Percentiles rank a stretch among this genome's conserved stretches.
phyloP scores from a whole-genome alignment of 2,329 filamentous ascomycete genomes.

The Aspergillus sp. region DNA sequence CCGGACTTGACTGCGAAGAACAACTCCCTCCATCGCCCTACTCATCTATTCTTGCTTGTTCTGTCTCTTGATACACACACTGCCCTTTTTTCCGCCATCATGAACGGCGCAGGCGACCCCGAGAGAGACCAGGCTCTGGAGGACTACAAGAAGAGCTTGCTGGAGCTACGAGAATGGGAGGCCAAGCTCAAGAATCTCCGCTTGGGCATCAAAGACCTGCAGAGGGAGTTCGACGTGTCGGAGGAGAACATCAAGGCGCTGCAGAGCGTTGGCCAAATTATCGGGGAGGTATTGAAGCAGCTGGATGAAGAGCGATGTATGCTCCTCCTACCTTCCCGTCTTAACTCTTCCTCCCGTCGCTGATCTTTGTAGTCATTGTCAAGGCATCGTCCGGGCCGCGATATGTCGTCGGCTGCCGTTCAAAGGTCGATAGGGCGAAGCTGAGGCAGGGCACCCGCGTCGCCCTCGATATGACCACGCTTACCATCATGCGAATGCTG shows the following conservation, averaged over 20 bases:
- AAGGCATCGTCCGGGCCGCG: constrained; percentile 94
- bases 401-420: constrained; percentile 96
- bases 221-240: constrained; percentile 91
- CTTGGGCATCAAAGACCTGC: constrained; percentile 88
- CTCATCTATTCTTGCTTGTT: background rate
- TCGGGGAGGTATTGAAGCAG: constrained; percentile 97
- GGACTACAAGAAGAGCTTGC: constrained; percentile 68
- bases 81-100: constrained; percentile 17
- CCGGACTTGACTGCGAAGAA: too few relatives aligned
- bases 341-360: constrained; percentile 4
- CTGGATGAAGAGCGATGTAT: constrained; percentile 96
- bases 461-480: constrained; percentile 96
- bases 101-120: constrained; percentile 38
- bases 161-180: constrained; percentile 98
- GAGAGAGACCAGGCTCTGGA: constrained; percentile 60
- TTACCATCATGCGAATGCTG: constrained; percentile 99
- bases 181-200: constrained; percentile 91
- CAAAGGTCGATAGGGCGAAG: constrained; percentile 95
- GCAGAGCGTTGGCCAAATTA: constrained; percentile 98
- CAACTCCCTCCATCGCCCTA: too few relatives aligned
- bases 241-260: constrained; percentile 99
- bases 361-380: constrained; percentile 65
- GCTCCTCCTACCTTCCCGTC: constrained; percentile 25
- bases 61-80: background rate
- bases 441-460: constrained; percentile 97